Base-by-base conservation (phyloP, 805 yeast genomes). In the Candida piceae region DNA sequence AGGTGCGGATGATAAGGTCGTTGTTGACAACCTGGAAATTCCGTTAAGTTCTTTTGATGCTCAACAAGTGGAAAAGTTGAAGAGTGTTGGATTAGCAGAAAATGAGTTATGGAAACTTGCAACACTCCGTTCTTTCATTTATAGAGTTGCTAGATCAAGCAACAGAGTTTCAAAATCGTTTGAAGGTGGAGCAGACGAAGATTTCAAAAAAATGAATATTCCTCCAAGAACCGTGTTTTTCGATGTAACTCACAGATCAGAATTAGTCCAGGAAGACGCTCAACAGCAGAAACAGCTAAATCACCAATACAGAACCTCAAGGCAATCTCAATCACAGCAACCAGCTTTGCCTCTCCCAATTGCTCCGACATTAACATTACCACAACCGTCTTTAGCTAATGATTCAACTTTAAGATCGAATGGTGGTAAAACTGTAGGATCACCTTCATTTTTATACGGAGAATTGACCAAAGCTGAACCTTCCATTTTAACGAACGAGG, bases 61-160 rank as follows among this genome's bases (percentile, higher is more conserved):
- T 38, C 69, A 69, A 22, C 83, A 95, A 88, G 64, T 87, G n/a
- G 74, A 74, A 25, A 77, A 80, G 44, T 63, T 90, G 29, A 71
- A 75, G 32, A 68, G 80, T 2, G 68, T 85, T n/a, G 97, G 97
- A 0, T 60, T 90, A 35, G 67, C 67, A 7, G 86, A 78, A 8
- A 67, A 66, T 7, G 94, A 87, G 31, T 49, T 85, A 18, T 90
- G 97, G 97, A 90, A 89, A 56, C 61, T 90, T 10, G 79, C 80
- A 12, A 75, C 75, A 3, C 58, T 87, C 38, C 68, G 89, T 38
- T 80, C 80, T 20, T 84, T 86, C 47, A 71, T 89, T 7, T 69
- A 62, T 41, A 74, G 78, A 33, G 75, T 78, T 4, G 73, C 84
- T 1, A 64, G 70, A 33, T 42, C 67, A 29, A 45, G 55, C 8